phyloP scores from a whole-genome alignment of 768 basidiomycete genomes.

The Auricularia sp. region DNA sequence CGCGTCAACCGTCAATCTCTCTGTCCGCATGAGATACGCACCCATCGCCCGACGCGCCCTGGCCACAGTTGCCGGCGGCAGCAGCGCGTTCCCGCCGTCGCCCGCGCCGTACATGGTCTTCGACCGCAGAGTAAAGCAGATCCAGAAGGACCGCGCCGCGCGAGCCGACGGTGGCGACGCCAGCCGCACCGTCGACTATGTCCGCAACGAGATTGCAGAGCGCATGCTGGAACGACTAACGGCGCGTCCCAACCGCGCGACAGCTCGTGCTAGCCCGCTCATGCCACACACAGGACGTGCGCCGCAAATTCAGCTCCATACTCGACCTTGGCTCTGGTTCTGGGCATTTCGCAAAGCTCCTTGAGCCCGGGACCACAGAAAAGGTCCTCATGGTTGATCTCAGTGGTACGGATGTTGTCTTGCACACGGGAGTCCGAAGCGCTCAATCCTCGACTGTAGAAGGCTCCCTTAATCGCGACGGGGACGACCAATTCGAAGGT shows the following conservation, averaged over 20 bases:
- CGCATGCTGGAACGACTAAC: slow-evolving; percentile 82
- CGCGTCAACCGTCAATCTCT: neutral
- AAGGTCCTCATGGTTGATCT: slow-evolving; percentile 81
- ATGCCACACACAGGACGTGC: slow-evolving; percentile 66
- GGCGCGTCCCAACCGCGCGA: slow-evolving; percentile 32
- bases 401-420: slow-evolving; percentile 46
- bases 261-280: slow-evolving; percentile 2
- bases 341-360: slow-evolving; percentile 81
- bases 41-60: slow-evolving; percentile 3
- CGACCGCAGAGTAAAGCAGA: slow-evolving; percentile 66
- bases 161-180: slow-evolving; percentile 41
- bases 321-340: slow-evolving; percentile 86
- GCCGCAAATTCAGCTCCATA: slow-evolving; percentile 65
- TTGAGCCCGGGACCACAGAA: slow-evolving; percentile 56
- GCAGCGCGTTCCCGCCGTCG: slow-evolving; percentile 34
- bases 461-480: slow-evolving; percentile 62
- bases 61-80: slow-evolving; percentile 26
- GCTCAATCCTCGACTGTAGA: slow-evolving; percentile 31
- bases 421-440: neutral
- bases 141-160: slow-evolving; percentile 72
- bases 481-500: slow-evolving; percentile 77
- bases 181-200: slow-evolving; percentile 81
- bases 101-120: slow-evolving; percentile 76
- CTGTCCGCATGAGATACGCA: neutral
- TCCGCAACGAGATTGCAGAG: slow-evolving; percentile 84